Percentiles rank a stretch among this genome's conserved stretches.
Conservation (phyloP, 2,329 filamentous ascomycete genomes). For the Aspergillus uvarum region DNA sequence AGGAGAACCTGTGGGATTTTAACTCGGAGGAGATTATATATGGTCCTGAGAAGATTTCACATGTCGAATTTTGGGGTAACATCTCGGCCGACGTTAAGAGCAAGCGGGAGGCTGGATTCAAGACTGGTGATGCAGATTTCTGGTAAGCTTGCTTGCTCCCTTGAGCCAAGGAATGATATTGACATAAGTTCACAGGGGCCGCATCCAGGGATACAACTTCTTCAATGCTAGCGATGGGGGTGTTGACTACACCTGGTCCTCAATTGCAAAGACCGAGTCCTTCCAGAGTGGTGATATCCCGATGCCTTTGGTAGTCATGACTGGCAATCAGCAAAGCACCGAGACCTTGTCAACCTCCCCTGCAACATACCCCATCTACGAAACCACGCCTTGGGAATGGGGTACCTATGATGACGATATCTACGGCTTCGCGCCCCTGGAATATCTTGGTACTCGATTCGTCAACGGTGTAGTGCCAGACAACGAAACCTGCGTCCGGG, state of each 20-base stretch:
- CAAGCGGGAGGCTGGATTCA: neutral
- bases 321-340: neutral
- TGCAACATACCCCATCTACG: conserved; percentile 57
- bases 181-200: conserved; percentile 48
- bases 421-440: conserved; percentile 66
- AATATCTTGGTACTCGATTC: conserved; percentile 72
- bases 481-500: conserved; percentile 64
- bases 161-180: too few species aligned
- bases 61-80: neutral
- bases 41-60: neutral
- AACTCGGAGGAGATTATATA: neutral
- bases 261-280: conserved; percentile 60
- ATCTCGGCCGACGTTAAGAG: neutral
- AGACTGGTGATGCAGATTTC: neutral
- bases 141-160: neutral
- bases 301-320: conserved; percentile 65
- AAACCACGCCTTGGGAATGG: conserved; percentile 75
- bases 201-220: conserved; percentile 77
- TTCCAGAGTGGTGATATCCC: conserved; percentile 65
- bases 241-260: conserved; percentile 75
- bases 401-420: conserved; percentile 71
- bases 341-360: neutral
- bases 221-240: conserved; percentile 73
- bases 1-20: conserved; percentile 3
- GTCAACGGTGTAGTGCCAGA: conserved; percentile 57